Base-by-base conservation (phyloP, 257 asterid species). In the Petunia secreta region DNA sequence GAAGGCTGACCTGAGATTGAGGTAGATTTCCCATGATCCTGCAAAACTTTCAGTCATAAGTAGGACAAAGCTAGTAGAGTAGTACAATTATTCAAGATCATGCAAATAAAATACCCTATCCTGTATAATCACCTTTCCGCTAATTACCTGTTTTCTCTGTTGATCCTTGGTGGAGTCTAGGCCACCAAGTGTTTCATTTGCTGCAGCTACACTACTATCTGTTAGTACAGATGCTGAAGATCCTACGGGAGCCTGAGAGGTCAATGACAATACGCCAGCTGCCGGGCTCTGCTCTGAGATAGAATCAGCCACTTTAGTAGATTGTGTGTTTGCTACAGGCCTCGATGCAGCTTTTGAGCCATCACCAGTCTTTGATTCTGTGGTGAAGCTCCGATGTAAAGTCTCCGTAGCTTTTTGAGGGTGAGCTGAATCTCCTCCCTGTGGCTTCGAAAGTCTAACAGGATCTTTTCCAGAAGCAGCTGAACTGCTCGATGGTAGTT, bases 61-160 rank as follows among this genome's bases (percentile, higher is more conserved):
- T 79, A 75, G 64, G 81, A 78, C 41, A 43, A 44, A 66, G 63
- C 36, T 36, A 80, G 13, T 8, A 81, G 2, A 39, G 68, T 10
- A 76, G 48, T 74, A 65, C 69, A 68, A 40, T 63, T n/a, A 79
- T 64, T 69, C 37, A 79, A 80, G 54, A 85, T 81, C 66, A 83
- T 79, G 65, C 43, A 60, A 14, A 74, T 36, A 83, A 73, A 64
- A 71, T 89, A 92, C 97, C 96, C 86, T 88, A 78, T 90, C 90
- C 80, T 79, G 84, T 75, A 57, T 36, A 43, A 69, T 16, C 14
- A 41, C 43, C 39, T 63, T 84, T 78, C 53, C 85, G 48, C 34
- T 65, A 63, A 37, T 76, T 82, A 65, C 85, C 52, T 68, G 85
- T 80, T 75, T 80, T n/a, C 82, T 81, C 37, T 48, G 90, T 69